These are phyloP conservation scores for Geotrichum candidum DNA, from an alignment of 1,139 yeast genomes.

Conservation along the genomic window DNA sequence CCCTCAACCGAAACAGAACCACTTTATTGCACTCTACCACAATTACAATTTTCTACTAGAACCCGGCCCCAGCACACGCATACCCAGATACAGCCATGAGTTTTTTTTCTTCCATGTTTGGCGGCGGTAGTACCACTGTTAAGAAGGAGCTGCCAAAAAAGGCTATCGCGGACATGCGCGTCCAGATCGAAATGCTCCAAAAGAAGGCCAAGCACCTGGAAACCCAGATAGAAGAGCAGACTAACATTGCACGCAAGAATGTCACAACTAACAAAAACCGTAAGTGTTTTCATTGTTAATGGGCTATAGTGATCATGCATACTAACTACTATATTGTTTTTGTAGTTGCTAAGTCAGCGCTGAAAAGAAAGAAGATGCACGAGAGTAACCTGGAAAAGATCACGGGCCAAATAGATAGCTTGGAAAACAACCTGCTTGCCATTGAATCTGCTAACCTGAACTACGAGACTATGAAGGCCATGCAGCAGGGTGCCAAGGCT, in stretches of 20 bases:
- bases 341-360: constrained; percentile 69
- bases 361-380: constrained; percentile 78
- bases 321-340: background rate
- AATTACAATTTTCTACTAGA: background rate
- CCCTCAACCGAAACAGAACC: background rate
- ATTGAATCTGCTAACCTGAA: constrained; percentile 94
- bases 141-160: constrained; percentile 84
- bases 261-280: constrained; percentile 62
- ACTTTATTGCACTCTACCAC: background rate
- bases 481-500: constrained; percentile 96
- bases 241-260: constrained; percentile 67
- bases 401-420: constrained; percentile 81
- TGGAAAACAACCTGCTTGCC: constrained; percentile 83
- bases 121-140: constrained; percentile 63
- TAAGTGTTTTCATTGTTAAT: constrained; percentile 10
- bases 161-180: constrained; percentile 86
- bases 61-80: background rate
- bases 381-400: constrained; percentile 74
- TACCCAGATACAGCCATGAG: constrained; percentile 34
- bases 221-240: constrained; percentile 78
- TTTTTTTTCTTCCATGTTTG: constrained; percentile 41
- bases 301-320: background rate
- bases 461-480: constrained; percentile 95
- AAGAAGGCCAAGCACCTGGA: constrained; percentile 82
- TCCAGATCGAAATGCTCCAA: constrained; percentile 77